Conservation (phyloP, 164 flowering plant genomes). For the Warburgia ugandensis region DNA sequence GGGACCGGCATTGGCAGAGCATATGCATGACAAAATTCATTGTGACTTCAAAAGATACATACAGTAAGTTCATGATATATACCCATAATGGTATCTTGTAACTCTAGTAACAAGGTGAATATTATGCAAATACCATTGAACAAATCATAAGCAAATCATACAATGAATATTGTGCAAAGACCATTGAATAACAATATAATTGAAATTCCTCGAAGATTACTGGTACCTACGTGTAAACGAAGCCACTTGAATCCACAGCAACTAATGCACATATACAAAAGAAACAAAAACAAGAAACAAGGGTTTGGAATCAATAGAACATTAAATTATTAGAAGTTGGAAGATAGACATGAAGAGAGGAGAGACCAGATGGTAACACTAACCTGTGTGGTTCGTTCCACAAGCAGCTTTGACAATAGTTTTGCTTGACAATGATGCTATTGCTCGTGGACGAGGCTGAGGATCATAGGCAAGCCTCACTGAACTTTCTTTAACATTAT, state of each 20-base stretch:
- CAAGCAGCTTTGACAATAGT: conserved; percentile 91
- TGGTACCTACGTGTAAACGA: conserved; percentile 82
- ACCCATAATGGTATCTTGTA: too few species aligned
- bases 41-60: too few species aligned
- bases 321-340: neutral
- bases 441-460: conserved; percentile 89
- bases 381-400: conserved; percentile 98
- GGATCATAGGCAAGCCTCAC: conserved; percentile 91
- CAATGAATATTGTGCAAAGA: too few species aligned
- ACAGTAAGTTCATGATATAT: too few species aligned
- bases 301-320: neutral
- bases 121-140: too few species aligned
- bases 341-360: neutral
- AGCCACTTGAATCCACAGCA: conserved; percentile 85
- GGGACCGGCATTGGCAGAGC: too few species aligned
- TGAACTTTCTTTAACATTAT: conserved; percentile 90
- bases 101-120: too few species aligned
- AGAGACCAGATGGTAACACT: neutral
- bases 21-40: too few species aligned
- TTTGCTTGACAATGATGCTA: conserved; percentile 66
- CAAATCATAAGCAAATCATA: too few species aligned
- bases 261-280: conserved; percentile 38
- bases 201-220: neutral
- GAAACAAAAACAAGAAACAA: neutral
- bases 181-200: too few species aligned